Conservation (phyloP, 805 yeast species). For the Tetrapisispora nanseiensis region DNA sequence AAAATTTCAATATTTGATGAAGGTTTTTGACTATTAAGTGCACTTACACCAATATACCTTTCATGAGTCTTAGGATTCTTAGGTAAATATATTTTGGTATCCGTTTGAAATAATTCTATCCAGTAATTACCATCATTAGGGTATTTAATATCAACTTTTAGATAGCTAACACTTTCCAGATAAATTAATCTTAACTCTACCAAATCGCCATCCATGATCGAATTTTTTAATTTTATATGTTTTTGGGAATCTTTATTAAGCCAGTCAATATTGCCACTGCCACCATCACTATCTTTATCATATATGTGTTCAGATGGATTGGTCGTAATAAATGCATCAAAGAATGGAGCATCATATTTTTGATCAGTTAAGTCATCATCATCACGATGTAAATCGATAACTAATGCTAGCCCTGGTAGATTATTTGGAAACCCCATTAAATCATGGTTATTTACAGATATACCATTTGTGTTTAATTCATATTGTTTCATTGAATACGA, state of each 20-base stretch:
- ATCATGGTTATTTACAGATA: slow-evolving; percentile 12
- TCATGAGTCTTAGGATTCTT: slow-evolving; percentile 20
- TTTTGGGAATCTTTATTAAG: slow-evolving; percentile 7
- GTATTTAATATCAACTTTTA: slow-evolving; percentile 23
- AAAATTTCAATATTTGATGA: slow-evolving; percentile 57
- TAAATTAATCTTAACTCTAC: slow-evolving; percentile 17
- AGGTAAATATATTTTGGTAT: slow-evolving; percentile 14
- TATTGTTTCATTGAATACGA: slow-evolving; percentile 24
- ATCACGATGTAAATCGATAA: slow-evolving; percentile 20
- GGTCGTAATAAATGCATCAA: slow-evolving; percentile 17
- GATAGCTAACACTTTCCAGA: slow-evolving; percentile 20
- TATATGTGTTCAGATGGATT: slow-evolving; percentile 18
- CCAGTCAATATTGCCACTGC: slow-evolving; percentile 10
- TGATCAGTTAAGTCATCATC: background rate
- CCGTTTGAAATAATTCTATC: slow-evolving; percentile 21
- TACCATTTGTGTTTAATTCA: slow-evolving; percentile 23
- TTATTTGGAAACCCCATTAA: slow-evolving; percentile 28
- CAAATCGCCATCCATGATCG: slow-evolving; percentile 10
- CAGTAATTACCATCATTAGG: slow-evolving; percentile 17
- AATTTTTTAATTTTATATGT: slow-evolving; percentile 14
- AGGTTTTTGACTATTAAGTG: slow-evolving; percentile 21
- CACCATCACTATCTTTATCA: slow-evolving; percentile 20
- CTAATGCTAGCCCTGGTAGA: slow-evolving; percentile 23
- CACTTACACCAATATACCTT: slow-evolving; percentile 60
- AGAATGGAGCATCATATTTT: slow-evolving; percentile 17